A percentile compares a stretch with the other conserved stretches of the same genome.
Conservation (phyloP, 1,284 basidiomycete genomes). For the Ustilago trichophora region DNA sequence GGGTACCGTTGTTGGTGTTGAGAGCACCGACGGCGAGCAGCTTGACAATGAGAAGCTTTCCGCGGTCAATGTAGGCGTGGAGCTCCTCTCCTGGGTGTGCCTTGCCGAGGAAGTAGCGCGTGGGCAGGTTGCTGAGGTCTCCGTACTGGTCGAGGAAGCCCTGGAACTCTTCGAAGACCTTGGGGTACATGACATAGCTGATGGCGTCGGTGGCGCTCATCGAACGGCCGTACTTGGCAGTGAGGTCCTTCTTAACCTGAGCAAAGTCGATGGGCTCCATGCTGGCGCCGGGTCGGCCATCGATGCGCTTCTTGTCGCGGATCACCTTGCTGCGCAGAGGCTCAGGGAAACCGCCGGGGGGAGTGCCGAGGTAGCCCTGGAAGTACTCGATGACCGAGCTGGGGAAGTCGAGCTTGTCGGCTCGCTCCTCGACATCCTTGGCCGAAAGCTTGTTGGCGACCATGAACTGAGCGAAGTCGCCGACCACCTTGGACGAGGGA, state of each 20-base stretch:
- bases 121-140: conserved; percentile 82
- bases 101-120: conserved; percentile 94
- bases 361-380: conserved; percentile 82
- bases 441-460: conserved; percentile 90
- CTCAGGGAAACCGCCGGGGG: conserved; percentile 92
- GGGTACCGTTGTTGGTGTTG: conserved; percentile 85
- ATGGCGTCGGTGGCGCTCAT: conserved; percentile 85
- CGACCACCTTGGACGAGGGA: conserved; percentile 98
- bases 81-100: conserved; percentile 93
- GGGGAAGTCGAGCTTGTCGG: conserved; percentile 96
- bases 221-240: conserved; percentile 91
- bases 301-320: conserved; percentile 90
- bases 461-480: conserved; percentile 97
- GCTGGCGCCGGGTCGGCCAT: conserved; percentile 86
- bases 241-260: conserved; percentile 91
- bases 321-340: conserved; percentile 90
- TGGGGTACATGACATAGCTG: conserved; percentile 95
- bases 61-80: conserved; percentile 94
- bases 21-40: conserved; percentile 94
- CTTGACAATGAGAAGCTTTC: conserved; percentile 92
- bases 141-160: conserved; percentile 93
- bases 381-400: conserved; percentile 70
- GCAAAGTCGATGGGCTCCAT: conserved; percentile 92
- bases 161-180: conserved; percentile 97
- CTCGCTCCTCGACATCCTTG: conserved; percentile 84